These are phyloP conservation scores for Aphanomyces invadans DNA, from an alignment of 352 stramenopile genomes.

Conservation along the genomic window DNA sequence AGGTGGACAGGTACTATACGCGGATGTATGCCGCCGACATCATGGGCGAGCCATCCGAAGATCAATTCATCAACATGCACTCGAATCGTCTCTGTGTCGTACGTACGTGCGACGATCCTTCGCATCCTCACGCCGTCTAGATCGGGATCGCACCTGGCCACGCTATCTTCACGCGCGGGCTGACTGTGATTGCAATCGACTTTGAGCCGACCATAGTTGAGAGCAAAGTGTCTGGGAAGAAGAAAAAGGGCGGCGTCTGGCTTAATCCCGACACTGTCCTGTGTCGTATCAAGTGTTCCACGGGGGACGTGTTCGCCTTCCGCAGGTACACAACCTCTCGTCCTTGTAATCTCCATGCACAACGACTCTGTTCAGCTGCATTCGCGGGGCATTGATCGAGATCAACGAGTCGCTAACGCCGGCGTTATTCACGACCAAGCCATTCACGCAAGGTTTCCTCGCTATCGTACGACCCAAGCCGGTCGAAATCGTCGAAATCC, in stretches of 20 bases:
- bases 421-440: constrained; percentile 53
- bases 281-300: constrained; percentile 58
- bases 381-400: constrained; percentile 69
- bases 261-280: constrained; percentile 57
- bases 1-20: constrained; percentile 85
- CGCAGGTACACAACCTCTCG: constrained; percentile 34
- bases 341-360: background rate
- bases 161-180: constrained; percentile 49
- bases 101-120: background rate
- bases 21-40: constrained; percentile 75
- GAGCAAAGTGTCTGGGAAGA: constrained; percentile 74
- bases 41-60: constrained; percentile 54
- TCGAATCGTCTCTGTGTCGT: constrained; percentile 81
- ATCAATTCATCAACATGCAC: constrained; percentile 87
- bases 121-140: constrained; percentile 5
- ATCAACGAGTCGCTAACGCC: constrained; percentile 65
- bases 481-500: constrained; percentile 66
- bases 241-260: constrained; percentile 80
- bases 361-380: constrained; percentile 39
- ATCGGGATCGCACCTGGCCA: constrained; percentile 60
- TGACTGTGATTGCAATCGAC: constrained; percentile 41
- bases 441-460: constrained; percentile 65
- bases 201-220: constrained; percentile 58
- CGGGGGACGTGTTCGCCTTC: constrained; percentile 48
- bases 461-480: constrained; percentile 80